Evolutionary conservation across 2,329 filamentous ascomycete species (phyloP), one percentile per base, ranked within the genome.

Genomic region (Curvularia sp.): DNA sequence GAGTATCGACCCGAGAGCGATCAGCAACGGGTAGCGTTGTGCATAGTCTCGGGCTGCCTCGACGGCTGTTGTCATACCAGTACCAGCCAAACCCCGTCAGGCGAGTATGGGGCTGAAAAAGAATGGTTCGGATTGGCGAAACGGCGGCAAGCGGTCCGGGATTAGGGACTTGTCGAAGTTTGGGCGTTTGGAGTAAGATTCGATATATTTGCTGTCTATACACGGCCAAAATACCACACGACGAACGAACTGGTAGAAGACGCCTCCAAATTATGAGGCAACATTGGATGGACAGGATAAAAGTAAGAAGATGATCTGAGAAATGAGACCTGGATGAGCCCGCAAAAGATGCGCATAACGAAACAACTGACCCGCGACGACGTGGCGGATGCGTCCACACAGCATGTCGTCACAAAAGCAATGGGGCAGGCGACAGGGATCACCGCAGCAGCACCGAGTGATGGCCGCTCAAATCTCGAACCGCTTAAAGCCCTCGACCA

Each of bases 401-500:
- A 67, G 68, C 69, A 72, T 71, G 72, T 74, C 66, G 69, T 62
- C 65, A 68, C 68, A 66, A 68, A 68, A 66, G 63, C 56, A 66
- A 70, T 69, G 68, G 68, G 61, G 58, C 53, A 39, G 54, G 20
- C 55, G 63, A 62, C 72, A 73, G 66, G 69, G 72, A 66, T 69
- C 56, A 43, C 52, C 49, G 53, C 51, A 55, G 53, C 60, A 60
- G 62, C 64, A 63, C 28, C 69, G 55, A 69, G 54, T 49, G 56
- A 63, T 31, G 53, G 57, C 55, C 48, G 47, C 58, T 72, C 61
- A 74, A 41, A 73, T 61, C 41, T 68, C 70, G 75, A 91, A 94
- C 55, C 79, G 79, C 81, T 90, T 93, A 71, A 83, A 88, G 22
- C 91, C 93, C 75, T 96, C 91, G 30, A 96, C 90, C 67, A 97